phyloP scores from a whole-genome alignment of 1,139 yeast genomes.

The Taphrina confusa region DNA sequence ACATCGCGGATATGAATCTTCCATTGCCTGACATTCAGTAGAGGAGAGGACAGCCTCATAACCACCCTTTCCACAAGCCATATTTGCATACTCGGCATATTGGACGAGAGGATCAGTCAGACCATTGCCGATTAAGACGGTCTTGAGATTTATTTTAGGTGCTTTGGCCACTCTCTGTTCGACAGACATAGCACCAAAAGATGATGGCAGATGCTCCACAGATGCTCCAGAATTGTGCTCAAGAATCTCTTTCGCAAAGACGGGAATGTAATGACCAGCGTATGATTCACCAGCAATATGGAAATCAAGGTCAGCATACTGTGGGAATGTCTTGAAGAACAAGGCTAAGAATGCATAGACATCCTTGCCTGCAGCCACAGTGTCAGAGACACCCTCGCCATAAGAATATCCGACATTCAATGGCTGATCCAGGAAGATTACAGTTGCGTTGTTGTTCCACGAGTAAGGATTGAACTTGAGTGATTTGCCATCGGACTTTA shows the following conservation, averaged over 20 bases:
- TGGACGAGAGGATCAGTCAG: constrained; percentile 90
- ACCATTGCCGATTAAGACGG: constrained; percentile 94
- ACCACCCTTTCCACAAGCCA: constrained; percentile 68
- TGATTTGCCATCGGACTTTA: constrained; percentile 66
- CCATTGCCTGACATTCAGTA: constrained; percentile 79
- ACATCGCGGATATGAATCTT: constrained; percentile 75
- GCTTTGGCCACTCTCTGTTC: constrained; percentile 47
- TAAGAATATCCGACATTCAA: constrained; percentile 92
- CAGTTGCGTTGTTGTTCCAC: constrained; percentile 88
- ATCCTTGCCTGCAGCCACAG: constrained; percentile 88
- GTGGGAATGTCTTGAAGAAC: constrained; percentile 88
- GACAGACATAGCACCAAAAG: constrained; percentile 18
- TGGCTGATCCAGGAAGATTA: constrained; percentile 91
- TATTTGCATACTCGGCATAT: constrained; percentile 84
- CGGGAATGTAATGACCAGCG: constrained; percentile 97
- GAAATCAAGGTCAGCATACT: constrained; percentile 70
- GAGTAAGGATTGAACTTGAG: constrained; percentile 68
- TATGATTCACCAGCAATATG: constrained; percentile 99
- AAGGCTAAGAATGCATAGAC: constrained; percentile 87
- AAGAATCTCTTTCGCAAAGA: constrained; percentile 82
- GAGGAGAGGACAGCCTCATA: constrained; percentile 74
- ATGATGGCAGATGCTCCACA: constrained; percentile 26
- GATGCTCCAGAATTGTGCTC: constrained; percentile 52
- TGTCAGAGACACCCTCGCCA: constrained; percentile 63
- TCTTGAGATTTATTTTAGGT: constrained; percentile 78